Evolutionary conservation across 2,329 filamentous ascomycete species (phyloP).

Genomic region (Septoria petroselini): DNA sequence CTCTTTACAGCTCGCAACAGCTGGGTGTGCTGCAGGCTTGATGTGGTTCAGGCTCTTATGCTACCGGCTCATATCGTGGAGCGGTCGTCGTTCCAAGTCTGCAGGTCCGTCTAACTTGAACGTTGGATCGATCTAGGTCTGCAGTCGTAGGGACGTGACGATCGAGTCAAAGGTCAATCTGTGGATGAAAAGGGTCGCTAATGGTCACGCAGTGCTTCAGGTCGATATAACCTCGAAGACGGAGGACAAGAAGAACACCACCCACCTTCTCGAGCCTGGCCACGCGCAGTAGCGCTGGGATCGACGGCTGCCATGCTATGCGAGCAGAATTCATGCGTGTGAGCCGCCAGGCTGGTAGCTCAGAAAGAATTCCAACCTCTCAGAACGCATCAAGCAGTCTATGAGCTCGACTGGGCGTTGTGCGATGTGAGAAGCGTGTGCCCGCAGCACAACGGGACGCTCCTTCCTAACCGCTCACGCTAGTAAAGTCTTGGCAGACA

Average conservation of each 20-base stretch:
- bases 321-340: slow-evolving; percentile 15
- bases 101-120: not conserved
- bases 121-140: not conserved
- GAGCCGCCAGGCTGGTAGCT: slow-evolving; percentile 13
- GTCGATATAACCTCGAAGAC: not conserved
- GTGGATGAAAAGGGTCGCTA: not conserved
- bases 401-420: slow-evolving; percentile 17
- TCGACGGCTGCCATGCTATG: slow-evolving; percentile 13
- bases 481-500: slow-evolving; percentile 20
- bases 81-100: not conserved
- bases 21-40: not conserved
- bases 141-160: not conserved
- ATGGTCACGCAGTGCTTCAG: not conserved
- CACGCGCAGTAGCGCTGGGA: slow-evolving; percentile 17
- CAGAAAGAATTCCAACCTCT: slow-evolving; percentile 20
- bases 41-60: not conserved
- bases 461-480: slow-evolving; percentile 24
- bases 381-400: slow-evolving; percentile 15
- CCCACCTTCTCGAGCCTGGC: slow-evolving; percentile 13
- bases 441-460: slow-evolving; percentile 19
- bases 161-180: not conserved
- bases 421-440: slow-evolving; percentile 19
- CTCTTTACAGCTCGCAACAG: not conserved
- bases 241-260: slow-evolving; percentile 4
- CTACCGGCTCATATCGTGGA: slow-evolving; percentile 10